Conservation (phyloP, 208 protist genomes). For the Wallacemonas rigidus region DNA sequence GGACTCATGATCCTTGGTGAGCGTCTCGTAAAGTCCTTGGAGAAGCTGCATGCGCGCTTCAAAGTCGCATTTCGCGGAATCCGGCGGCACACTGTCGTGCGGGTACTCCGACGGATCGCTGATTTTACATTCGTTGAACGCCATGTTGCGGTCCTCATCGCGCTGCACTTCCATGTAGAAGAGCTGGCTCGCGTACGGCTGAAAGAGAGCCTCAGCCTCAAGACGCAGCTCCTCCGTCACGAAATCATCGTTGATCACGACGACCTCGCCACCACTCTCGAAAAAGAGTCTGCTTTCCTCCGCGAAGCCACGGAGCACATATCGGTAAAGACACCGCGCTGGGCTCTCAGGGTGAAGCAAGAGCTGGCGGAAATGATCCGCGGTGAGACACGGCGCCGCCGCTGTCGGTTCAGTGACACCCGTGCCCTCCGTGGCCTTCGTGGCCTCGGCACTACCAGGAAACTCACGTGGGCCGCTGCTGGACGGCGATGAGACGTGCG, state of each 20-base stretch:
- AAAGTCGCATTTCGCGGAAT: constrained; percentile 60
- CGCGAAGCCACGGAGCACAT: constrained; percentile 63
- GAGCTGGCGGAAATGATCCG: constrained; percentile 68
- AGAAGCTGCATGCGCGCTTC: constrained; percentile 50
- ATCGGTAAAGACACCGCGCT: constrained; percentile 61
- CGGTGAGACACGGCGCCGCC: constrained; percentile 32
- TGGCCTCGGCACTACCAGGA: constrained; percentile 1
- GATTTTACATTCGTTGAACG: constrained; percentile 71
- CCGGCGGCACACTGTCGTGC: constrained; percentile 21
- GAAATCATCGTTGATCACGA: constrained; percentile 90
- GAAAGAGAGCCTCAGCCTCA: constrained; percentile 69
- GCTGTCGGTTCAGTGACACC: constrained; percentile 11
- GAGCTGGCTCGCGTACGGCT: constrained; percentile 48
- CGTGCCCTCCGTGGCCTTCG: not conserved
- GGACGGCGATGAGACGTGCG: constrained; percentile 8
- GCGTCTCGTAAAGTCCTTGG: constrained; percentile 55
- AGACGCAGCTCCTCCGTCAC: constrained; percentile 68
- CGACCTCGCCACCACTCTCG: constrained; percentile 62
- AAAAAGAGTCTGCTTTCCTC: constrained; percentile 73
- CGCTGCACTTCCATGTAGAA: constrained; percentile 88
- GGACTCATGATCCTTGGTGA: constrained; percentile 16
- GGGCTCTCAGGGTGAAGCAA: constrained; percentile 52
- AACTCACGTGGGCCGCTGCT: not conserved
- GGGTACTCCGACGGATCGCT: constrained; percentile 74
- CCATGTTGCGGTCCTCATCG: constrained; percentile 37